phyloP scores from a whole-genome alignment of 768 basidiomycete species.

The Candolleomyces efflorescens region DNA sequence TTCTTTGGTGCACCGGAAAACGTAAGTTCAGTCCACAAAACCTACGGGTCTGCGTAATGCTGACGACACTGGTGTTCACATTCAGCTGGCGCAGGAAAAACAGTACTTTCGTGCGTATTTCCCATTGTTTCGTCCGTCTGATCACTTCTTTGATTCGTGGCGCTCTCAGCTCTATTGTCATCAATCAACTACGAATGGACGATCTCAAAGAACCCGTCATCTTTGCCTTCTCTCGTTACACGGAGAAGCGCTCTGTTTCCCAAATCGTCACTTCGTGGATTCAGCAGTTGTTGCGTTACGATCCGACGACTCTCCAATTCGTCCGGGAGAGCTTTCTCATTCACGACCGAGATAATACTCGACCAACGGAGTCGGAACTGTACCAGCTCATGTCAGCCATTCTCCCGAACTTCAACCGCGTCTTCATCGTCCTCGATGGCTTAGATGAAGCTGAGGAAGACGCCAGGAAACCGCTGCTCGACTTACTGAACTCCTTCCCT shows the following conservation, averaged over 20 bases:
- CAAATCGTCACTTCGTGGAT: background rate
- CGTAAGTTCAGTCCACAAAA: background rate
- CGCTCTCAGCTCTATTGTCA: background rate
- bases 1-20: conserved; percentile 1
- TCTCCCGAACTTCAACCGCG: background rate
- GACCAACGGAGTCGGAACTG: background rate
- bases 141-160: background rate
- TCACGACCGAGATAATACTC: background rate
- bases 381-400: background rate
- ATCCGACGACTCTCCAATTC: background rate
- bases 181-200: background rate
- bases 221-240: conserved; percentile 4
- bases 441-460: background rate
- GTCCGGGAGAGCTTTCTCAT: background rate
- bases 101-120: background rate
- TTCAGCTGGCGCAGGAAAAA: conserved; percentile 1
- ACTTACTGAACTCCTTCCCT: background rate
- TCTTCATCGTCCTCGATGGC: background rate
- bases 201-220: background rate
- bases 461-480: background rate
- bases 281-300: background rate
- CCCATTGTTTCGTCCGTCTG: no score
- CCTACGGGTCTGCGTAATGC: no score
- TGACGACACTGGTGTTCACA: background rate
- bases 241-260: background rate